Evolutionary conservation across 495 filamentous ascomycete species (phyloP), one percentile per base, ranked within the genome.

Genomic region (Penicillium egyptiacum): DNA sequence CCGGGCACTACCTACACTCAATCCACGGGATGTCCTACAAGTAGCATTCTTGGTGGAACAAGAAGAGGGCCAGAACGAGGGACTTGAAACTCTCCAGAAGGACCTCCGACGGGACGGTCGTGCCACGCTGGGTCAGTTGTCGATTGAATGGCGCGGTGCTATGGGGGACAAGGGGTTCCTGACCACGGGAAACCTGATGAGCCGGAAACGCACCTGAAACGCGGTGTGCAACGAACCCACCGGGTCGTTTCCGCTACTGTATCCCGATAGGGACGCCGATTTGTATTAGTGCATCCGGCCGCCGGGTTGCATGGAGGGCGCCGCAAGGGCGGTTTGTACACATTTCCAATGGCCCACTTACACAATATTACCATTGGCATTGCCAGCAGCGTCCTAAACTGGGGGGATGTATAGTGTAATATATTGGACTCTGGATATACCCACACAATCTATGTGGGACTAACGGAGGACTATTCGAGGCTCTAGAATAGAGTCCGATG

Each of bases 91-190:
- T 6, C 64, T 75, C 19, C 73, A 72, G 53, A 81, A 79, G 59
- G 81, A 83, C 55, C 52, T 77, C 39, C 79, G 79, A 58, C 80
- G 77, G 43, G 83, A 86, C 61, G 86, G 82, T 23, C 79, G 83
- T 61, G 72, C 87, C 20, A 78, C 84, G 6, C 79, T 98, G 58
- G 94, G 94, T 28, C 86, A 94, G 51, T 73, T 98, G 61, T 86
- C 83, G 37, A 86, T 98, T 42, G 86, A 89, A 58, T 98, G 94
- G 94, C 78, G 91, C 55, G 86, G 87, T 50, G 81, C 88, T 55
- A 92, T 96, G 88, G 94, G 94, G 3, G 92, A 95, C 74, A 82
- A 84, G 59, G 94, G 94, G 5, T 89, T 86, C 64, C 77, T 98
- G 63, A 88, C 83, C 33, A 98, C 94, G 17, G 91, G 92, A 22